phyloP scores from a whole-genome alignment of 2,329 filamentous ascomycete genomes.

The Ophiostoma himal-ulmi region DNA sequence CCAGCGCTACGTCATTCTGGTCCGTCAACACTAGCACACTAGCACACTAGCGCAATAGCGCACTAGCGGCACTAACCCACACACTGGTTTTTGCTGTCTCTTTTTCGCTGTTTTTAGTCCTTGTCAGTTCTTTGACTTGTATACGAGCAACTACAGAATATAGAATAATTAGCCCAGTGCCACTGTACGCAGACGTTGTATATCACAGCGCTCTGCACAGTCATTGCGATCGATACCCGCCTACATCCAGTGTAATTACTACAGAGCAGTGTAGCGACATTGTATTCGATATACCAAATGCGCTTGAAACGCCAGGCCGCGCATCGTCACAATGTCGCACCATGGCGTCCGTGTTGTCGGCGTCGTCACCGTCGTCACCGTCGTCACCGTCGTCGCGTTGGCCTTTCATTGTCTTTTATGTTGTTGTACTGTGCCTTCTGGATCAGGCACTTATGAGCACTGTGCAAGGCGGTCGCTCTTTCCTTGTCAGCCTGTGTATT shows the following conservation, averaged over 20 bases:
- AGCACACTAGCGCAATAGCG: background rate
- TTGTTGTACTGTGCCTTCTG: background rate
- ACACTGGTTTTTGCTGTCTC: background rate
- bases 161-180: background rate
- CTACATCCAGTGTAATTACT: background rate
- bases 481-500: background rate
- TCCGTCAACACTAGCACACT: background rate
- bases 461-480: background rate
- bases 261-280: background rate
- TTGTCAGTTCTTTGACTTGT: no score
- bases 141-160: background rate
- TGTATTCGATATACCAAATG: background rate
- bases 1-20: slow-evolving; percentile 7
- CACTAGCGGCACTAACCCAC: background rate
- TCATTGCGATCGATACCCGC: background rate
- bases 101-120: background rate
- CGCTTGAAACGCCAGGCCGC: background rate
- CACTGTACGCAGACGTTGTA: background rate
- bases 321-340: background rate
- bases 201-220: background rate
- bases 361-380: background rate
- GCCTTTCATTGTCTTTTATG: no score
- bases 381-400: no score
- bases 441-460: background rate
- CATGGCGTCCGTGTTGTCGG: background rate